Evolutionary conservation across 1,284 basidiomycete genomes (phyloP).

Genomic region (Pseudozyma pruni): DNA sequence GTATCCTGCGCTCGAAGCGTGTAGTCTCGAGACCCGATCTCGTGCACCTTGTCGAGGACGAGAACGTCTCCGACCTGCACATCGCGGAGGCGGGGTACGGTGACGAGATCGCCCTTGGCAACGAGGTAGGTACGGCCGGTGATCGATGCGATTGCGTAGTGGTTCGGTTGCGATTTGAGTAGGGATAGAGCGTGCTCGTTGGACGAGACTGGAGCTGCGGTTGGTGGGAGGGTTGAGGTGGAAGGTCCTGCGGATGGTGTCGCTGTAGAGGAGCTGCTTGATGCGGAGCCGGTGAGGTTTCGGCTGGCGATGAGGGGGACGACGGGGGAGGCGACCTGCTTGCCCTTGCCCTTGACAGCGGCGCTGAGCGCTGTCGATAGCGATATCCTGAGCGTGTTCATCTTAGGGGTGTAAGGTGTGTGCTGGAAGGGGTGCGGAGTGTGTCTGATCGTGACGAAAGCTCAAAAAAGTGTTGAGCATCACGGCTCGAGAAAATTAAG

Average conservation of each 20-base stretch:
- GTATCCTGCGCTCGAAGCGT: slow-evolving; percentile 76
- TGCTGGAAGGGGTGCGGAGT: not conserved
- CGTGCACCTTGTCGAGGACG: slow-evolving; percentile 85
- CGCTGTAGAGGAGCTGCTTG: not conserved
- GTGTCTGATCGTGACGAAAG: not conserved
- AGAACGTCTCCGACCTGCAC: slow-evolving; percentile 82
- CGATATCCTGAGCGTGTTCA: slow-evolving; percentile 26
- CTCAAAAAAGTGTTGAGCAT: slow-evolving; percentile 1
- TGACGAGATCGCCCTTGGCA: slow-evolving; percentile 87
- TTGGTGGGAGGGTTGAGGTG: not conserved
- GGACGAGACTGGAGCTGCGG: slow-evolving; percentile 3
- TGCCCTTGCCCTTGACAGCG: slow-evolving; percentile 36
- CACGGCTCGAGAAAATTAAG: slow-evolving; percentile 1
- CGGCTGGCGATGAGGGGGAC: slow-evolving; percentile 5
- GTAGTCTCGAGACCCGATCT: slow-evolving; percentile 93
- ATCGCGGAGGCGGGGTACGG: slow-evolving; percentile 82
- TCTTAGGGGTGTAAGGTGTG: not conserved
- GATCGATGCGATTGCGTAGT: slow-evolving; percentile 89
- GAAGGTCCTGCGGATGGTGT: slow-evolving; percentile 8
- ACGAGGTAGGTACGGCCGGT: slow-evolving; percentile 88
- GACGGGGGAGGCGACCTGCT: slow-evolving; percentile 14
- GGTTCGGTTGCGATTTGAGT: slow-evolving; percentile 76
- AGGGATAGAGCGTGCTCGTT: slow-evolving; percentile 67
- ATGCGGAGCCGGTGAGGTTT: slow-evolving; percentile 7
- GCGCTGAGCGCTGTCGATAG: slow-evolving; percentile 17